Conservation (phyloP, 768 basidiomycete species). For the Mycena haematopus region DNA sequence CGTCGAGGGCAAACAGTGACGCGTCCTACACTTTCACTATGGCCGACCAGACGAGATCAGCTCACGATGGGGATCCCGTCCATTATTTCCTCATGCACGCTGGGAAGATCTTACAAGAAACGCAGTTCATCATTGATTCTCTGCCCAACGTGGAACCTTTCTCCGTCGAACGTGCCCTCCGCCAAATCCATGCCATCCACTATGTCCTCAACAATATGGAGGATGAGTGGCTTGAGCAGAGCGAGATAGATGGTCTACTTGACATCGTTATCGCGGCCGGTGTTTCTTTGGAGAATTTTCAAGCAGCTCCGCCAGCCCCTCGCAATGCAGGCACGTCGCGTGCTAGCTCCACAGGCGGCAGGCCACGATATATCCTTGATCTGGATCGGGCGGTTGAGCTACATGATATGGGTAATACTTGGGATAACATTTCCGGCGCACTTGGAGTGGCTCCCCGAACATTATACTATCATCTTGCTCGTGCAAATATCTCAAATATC, state of each 20-base stretch:
- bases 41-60: too few relatives aligned
- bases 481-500: conserved; percentile 22
- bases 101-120: too few relatives aligned
- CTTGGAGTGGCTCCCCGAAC: conserved; percentile 31
- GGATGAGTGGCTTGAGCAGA: conserved; percentile 5
- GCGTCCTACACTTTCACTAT: too few relatives aligned
- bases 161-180: too few relatives aligned
- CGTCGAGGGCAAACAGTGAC: too few relatives aligned
- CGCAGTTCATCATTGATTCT: too few relatives aligned
- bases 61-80: too few relatives aligned
- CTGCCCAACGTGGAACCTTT: too few relatives aligned
- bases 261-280: neutral
- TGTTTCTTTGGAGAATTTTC: neutral
- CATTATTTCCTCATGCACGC: too few relatives aligned
- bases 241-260: neutral
- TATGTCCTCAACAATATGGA: neutral
- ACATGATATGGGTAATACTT: conserved; percentile 36
- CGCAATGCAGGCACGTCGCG: conserved; percentile 3
- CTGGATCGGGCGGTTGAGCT: conserved; percentile 31
- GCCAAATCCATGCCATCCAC: too few relatives aligned
- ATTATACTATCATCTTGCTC: conserved; percentile 31
- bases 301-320: neutral
- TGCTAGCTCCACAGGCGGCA: conserved; percentile 12
- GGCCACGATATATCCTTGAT: conserved; percentile 33
- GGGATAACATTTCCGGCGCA: conserved; percentile 33